phyloP scores from a whole-genome alignment of 495 filamentous ascomycete genomes.

The Paragyromitra xinjiangensis region DNA sequence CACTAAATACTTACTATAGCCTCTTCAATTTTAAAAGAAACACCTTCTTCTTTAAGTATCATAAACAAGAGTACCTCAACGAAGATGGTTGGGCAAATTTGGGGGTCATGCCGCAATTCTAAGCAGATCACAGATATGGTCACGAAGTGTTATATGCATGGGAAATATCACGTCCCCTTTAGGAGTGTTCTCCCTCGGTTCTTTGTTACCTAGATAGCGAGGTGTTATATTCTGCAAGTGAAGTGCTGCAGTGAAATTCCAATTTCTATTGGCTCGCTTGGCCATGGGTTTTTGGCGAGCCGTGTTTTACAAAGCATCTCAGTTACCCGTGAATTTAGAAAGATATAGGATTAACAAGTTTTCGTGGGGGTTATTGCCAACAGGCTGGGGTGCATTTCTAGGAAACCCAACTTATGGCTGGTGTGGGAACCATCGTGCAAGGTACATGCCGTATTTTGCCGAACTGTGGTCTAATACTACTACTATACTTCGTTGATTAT shows the following conservation, averaged over 20 bases:
- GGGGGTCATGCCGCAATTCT: background rate
- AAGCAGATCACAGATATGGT: background rate
- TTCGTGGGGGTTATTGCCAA: background rate
- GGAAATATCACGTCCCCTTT: background rate
- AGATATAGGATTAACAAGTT: background rate
- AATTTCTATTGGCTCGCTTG: conserved; percentile 3
- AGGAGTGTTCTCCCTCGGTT: background rate
- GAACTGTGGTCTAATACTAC: background rate
- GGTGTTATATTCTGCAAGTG: background rate
- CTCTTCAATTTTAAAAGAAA: background rate
- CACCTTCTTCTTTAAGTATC: background rate
- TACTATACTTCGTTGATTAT: background rate
- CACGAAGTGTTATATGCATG: background rate
- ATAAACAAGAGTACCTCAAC: background rate
- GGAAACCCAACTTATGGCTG: background rate
- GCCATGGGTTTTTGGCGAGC: background rate
- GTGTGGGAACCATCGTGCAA: background rate
- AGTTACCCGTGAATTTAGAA: background rate
- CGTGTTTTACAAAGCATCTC: background rate
- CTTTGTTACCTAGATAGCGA: background rate
- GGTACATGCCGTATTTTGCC: background rate
- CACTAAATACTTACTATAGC: background rate
- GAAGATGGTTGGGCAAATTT: background rate
- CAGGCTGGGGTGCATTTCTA: background rate
- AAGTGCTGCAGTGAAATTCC: background rate